phyloP scores from a whole-genome alignment of 2,329 filamentous ascomycete genomes.

The Cercospora nicotianae region DNA sequence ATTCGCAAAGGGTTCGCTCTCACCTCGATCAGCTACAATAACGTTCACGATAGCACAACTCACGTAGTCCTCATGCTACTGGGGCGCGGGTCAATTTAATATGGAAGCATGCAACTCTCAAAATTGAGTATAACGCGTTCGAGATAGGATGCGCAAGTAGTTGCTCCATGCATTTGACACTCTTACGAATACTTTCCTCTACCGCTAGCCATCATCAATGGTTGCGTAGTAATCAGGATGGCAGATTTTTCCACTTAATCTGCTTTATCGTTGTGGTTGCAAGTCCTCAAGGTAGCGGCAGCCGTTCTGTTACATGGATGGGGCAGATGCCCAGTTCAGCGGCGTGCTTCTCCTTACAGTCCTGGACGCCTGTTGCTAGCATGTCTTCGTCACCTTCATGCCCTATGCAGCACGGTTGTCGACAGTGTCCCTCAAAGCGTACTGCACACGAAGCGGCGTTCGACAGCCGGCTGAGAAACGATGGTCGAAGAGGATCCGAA shows the following conservation, averaged over 20 bases:
- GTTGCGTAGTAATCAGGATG: neutral
- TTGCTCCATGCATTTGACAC: neutral
- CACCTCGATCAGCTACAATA: neutral
- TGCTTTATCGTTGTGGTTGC: neutral
- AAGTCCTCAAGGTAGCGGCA: neutral
- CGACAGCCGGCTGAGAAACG: neutral
- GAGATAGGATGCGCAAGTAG: neutral
- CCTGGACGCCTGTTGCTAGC: neutral
- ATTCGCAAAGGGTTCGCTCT: constrained; percentile 2
- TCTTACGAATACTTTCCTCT: neutral
- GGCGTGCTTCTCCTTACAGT: neutral
- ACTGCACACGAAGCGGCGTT: neutral
- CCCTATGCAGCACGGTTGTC: neutral
- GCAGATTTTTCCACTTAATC: neutral
- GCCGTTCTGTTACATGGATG: neutral
- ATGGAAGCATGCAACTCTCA: neutral
- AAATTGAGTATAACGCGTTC: neutral
- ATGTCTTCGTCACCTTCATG: no score
- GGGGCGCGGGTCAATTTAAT: neutral
- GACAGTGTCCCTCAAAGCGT: neutral
- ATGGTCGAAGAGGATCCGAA: neutral
- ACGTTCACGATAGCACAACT: neutral
- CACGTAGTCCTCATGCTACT: neutral
- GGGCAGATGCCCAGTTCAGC: neutral
- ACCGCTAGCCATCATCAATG: neutral